These are phyloP conservation scores for Penicillium sp. DNA, from an alignment of 2,329 filamentous ascomycete genomes.

Conservation along the genomic window DNA sequence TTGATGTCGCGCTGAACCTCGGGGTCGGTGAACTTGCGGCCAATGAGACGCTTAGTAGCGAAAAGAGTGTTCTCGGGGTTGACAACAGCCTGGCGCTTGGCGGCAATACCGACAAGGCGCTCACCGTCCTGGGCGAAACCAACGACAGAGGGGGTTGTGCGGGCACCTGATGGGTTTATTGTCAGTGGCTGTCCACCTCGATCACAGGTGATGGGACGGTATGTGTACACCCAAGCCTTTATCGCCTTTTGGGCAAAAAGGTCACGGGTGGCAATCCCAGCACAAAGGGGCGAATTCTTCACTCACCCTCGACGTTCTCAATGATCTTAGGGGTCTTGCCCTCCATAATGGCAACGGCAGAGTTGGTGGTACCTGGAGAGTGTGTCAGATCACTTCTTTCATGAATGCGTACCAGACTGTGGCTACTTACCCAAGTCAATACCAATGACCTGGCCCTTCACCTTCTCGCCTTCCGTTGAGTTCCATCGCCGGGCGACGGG, in stretches of 20 bases:
- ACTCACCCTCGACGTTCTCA: conserved; percentile 87
- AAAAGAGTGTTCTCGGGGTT: conserved; percentile 99
- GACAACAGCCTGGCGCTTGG: conserved; percentile 96
- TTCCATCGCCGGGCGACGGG: conserved; percentile 59
- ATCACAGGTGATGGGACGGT: too few species aligned
- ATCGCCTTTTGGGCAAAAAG: background rate
- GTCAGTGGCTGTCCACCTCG: too few species aligned
- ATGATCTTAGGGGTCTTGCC: conserved; percentile 93
- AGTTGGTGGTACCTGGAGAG: conserved; percentile 77
- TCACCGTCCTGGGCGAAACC: conserved; percentile 94
- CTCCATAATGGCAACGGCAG: conserved; percentile 95
- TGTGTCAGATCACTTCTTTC: conserved; percentile 12
- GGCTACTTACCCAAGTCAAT: conserved; percentile 77
- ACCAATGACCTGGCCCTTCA: conserved; percentile 93
- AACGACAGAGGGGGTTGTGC: conserved; percentile 90
- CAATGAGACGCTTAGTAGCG: conserved; percentile 97
- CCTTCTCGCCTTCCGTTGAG: conserved; percentile 59
- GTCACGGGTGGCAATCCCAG: conserved; percentile 8
- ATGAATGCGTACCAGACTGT: background rate
- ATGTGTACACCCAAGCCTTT: too few species aligned
- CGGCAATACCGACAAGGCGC: conserved; percentile 91
- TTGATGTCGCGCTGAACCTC: conserved; percentile 97
- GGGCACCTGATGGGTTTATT: conserved; percentile 54
- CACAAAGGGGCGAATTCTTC: conserved; percentile 10
- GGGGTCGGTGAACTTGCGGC: conserved; percentile 87